Evolutionary conservation across 768 basidiomycete species (phyloP).

Genomic region (Collybiopsis confluens): DNA sequence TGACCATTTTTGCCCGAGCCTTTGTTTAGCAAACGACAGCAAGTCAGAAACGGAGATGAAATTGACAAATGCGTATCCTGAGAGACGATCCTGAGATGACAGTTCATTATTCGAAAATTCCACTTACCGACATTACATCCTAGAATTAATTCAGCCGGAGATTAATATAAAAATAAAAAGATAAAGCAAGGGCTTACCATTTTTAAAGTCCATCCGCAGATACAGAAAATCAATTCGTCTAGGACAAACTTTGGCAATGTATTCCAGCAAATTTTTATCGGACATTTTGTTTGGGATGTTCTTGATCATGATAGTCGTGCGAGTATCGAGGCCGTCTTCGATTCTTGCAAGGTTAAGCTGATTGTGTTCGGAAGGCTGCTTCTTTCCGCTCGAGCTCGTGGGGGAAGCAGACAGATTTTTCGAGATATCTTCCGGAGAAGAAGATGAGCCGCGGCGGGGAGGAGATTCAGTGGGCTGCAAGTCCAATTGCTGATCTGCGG

Average conservation of each 20-base stretch:
- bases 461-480: background rate
- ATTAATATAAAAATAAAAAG: no score
- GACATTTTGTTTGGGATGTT: constrained; percentile 93
- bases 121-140: constrained; percentile 63
- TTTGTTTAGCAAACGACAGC: constrained; percentile 66
- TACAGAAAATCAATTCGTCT: constrained; percentile 83
- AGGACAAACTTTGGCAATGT: constrained; percentile 69
- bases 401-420: background rate
- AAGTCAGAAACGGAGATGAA: constrained; percentile 79
- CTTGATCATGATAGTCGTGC: constrained; percentile 86
- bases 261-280: constrained; percentile 64
- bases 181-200: no score
- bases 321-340: constrained; percentile 71
- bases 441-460: background rate
- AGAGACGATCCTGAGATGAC: background rate
- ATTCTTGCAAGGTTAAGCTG: constrained; percentile 67
- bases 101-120: background rate
- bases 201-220: constrained; percentile 81
- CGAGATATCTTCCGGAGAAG: background rate
- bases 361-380: constrained; percentile 38
- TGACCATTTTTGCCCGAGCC: constrained; percentile 80
- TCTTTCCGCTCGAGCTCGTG: background rate
- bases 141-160: constrained; percentile 23
- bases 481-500: background rate
- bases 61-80: constrained; percentile 77